These are phyloP conservation scores for Boletus reticuloceps DNA, from an alignment of 768 basidiomycete species.

Conservation along the genomic window DNA sequence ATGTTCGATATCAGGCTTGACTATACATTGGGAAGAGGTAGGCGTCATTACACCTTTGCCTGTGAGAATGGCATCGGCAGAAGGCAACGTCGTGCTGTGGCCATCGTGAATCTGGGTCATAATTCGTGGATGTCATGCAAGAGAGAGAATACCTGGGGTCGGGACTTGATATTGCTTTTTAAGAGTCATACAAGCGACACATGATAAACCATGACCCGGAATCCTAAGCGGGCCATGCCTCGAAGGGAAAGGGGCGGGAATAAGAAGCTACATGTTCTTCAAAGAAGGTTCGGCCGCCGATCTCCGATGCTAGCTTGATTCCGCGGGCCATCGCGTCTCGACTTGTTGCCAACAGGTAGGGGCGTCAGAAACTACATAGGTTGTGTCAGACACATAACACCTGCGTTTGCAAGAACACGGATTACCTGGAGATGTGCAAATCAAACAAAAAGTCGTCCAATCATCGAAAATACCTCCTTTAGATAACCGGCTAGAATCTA, in stretches of 20 bases:
- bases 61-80: background rate
- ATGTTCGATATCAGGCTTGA: conserved; percentile 37
- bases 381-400: background rate
- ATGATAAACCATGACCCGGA: background rate
- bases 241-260: background rate
- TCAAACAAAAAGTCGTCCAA: background rate
- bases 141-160: background rate
- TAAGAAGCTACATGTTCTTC: background rate
- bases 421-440: background rate
- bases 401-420: background rate
- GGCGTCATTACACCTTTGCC: background rate
- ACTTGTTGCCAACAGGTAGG: background rate
- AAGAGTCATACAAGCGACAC: background rate
- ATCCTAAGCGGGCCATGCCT: background rate
- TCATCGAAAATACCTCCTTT: background rate
- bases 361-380: background rate
- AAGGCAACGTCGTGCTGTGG: background rate
- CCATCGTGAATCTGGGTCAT: conserved; percentile 5
- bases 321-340: background rate
- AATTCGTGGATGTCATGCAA: background rate
- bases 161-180: too few species aligned
- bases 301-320: background rate
- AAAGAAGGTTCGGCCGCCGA: conserved; percentile 4
- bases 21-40: background rate
- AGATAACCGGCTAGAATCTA: background rate